Evolutionary conservation across 192 early-diverging fungal genomes (phyloP), one percentile per base, ranked within the genome.

Genomic region (Spizellomyces punctatus): DNA sequence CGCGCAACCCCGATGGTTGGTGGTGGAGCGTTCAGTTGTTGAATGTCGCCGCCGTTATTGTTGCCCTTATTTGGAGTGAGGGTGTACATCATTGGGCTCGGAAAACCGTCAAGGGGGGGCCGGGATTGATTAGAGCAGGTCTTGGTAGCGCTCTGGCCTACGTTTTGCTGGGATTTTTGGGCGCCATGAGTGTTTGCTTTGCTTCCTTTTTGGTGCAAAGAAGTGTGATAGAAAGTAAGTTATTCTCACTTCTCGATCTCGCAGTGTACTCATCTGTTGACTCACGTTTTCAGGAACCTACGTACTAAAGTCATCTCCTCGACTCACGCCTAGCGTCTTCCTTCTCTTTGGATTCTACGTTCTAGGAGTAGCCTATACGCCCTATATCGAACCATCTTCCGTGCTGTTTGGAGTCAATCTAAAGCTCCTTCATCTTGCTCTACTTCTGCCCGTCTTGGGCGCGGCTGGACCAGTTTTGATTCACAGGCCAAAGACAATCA

Each of bases 21-120:
- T 77, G 63, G 64, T 77, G 69, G 69, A 60, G 55, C 41, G 16
- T 49, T n/a, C 76, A 77, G 63, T 64, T 77, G 58, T 61, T 77
- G 19, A 73, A 73, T 50, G 52, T 46, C 17, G 58, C 76, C 8
- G 47, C 46, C 52, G 71, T 67, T 7, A 50, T 77, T 49, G 62
- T 73, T 17, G 76, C 61, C 6, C 21, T 72, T 7, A 57, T 58
- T 17, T 77, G 76, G 76, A 68, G 55, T 21, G 76, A 77, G 48
- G 75, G 75, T 6, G 68, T 69, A 1, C 75, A 76, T 48, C 60
- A 52, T 19, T 63, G 62, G 50, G 67, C 27, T 7, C 42, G 47
- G 7, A 6, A 22, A 46, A 55, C 17, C 14, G 22, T 42, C 10
- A 60, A 48, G 55, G 68, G 68, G n/a, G 56, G 70, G 0, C 27